phyloP scores from a whole-genome alignment of 129 eudicot genomes.

The Escallonia rubra region DNA sequence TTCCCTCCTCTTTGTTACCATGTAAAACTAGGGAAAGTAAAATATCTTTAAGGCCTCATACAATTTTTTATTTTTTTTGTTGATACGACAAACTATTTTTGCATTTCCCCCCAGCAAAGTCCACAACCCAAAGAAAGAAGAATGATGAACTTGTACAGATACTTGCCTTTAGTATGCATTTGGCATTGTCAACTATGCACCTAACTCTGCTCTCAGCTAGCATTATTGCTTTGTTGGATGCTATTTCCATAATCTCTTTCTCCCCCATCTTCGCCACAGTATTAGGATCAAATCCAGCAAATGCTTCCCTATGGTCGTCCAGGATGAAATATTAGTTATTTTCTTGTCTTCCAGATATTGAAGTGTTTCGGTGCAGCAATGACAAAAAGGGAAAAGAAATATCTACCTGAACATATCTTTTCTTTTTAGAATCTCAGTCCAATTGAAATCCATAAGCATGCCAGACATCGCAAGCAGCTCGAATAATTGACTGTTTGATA shows the following conservation, averaged over 20 bases:
- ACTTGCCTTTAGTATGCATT: constrained; percentile 83
- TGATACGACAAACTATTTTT: too few species aligned
- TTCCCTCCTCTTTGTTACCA: too few species aligned
- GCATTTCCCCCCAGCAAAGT: too few species aligned
- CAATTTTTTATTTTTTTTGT: not conserved
- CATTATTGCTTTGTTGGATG: constrained; percentile 61
- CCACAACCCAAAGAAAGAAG: too few species aligned
- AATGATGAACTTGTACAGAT: not conserved
- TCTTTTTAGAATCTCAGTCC: constrained; percentile 93
- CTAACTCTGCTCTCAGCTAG: constrained; percentile 85
- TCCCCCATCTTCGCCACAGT: constrained; percentile 76
- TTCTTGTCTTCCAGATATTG: not conserved
- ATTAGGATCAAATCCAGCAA: constrained; percentile 78
- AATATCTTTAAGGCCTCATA: not conserved
- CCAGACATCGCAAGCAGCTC: constrained; percentile 92
- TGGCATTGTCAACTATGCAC: constrained; percentile 92
- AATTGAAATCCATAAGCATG: constrained; percentile 93
- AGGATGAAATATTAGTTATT: not conserved
- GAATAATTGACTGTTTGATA: constrained; percentile 63
- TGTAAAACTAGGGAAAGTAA: too few species aligned
- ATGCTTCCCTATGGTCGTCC: constrained; percentile 57
- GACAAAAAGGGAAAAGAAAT: not conserved
- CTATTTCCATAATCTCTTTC: constrained; percentile 63
- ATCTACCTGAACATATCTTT: constrained; percentile 66
- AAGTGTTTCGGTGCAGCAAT: not conserved